Evolutionary conservation across 2,329 filamentous ascomycete genomes (phyloP).

Genomic region (Acrocalymma vagum): DNA sequence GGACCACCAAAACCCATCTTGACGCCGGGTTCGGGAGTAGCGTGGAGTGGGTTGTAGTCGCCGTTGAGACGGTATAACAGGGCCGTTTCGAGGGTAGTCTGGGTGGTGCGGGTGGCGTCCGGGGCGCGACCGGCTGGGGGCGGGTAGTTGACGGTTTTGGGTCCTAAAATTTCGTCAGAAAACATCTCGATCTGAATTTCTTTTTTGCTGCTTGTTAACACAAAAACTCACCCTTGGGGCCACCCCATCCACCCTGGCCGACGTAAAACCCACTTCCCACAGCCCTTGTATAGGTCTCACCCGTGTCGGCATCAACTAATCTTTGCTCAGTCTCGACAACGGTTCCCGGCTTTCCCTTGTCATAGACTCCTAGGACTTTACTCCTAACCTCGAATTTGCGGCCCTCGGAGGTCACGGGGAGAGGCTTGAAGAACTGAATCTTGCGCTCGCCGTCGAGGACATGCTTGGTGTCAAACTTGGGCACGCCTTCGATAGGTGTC

Average conservation of each 20-base stretch:
- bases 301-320: constrained; percentile 74
- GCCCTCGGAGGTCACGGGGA: constrained; percentile 76
- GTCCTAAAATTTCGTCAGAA: constrained; percentile 49
- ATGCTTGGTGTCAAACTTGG: constrained; percentile 76
- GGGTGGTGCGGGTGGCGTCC: constrained; percentile 74
- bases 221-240: constrained; percentile 75
- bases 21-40: constrained; percentile 81
- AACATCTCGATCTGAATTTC: neutral
- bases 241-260: constrained; percentile 84
- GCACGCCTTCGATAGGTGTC: constrained; percentile 76
- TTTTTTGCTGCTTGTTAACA: neutral
- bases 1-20: constrained; percentile 91
- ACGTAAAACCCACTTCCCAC: constrained; percentile 80
- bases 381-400: constrained; percentile 77
- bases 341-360: constrained; percentile 85
- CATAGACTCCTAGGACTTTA: constrained; percentile 85
- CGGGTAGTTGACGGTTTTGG: constrained; percentile 79
- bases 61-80: constrained; percentile 75
- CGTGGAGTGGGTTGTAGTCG: constrained; percentile 94
- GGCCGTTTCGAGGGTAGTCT: constrained; percentile 76
- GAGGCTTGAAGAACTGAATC: constrained; percentile 77
- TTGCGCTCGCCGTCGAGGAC: constrained; percentile 86
- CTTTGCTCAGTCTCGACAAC: constrained; percentile 82
- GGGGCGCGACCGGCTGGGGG: constrained; percentile 76
- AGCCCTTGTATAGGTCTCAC: constrained; percentile 75